Percentiles rank a stretch among this genome's conserved stretches.
Conservation (phyloP, 192 early-diverging fungal genomes). For the Coemansia sp. region DNA sequence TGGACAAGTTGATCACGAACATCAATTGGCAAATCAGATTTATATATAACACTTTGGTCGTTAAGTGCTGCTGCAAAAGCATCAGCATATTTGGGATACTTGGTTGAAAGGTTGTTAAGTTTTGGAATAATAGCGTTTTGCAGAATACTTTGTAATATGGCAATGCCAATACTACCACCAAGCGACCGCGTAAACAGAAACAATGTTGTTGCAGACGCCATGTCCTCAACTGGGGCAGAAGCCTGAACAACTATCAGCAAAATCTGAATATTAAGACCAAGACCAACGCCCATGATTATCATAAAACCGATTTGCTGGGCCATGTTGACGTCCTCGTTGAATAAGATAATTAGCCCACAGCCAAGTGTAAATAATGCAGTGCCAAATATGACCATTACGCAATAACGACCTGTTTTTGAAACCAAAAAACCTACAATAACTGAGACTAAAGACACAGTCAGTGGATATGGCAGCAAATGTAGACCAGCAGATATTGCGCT, state of each 20-base stretch:
- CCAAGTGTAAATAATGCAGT: slow-evolving; percentile 57
- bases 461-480: slow-evolving; percentile 64
- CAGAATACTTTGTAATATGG: slow-evolving; percentile 58
- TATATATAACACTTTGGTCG: slow-evolving; percentile 41
- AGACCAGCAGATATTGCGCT: slow-evolving; percentile 60
- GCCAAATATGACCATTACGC: slow-evolving; percentile 57
- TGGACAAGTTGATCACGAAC: slow-evolving; percentile 29
- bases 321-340: slow-evolving; percentile 50
- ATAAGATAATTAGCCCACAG: slow-evolving; percentile 57
- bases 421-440: slow-evolving; percentile 56
- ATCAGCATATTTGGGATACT: slow-evolving; percentile 23
- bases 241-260: slow-evolving; percentile 69
- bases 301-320: slow-evolving; percentile 58
- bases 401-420: slow-evolving; percentile 54
- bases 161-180: slow-evolving; percentile 61
- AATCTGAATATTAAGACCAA: slow-evolving; percentile 61
- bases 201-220: slow-evolving; percentile 66
- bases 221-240: slow-evolving; percentile 55
- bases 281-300: slow-evolving; percentile 57
- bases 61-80: slow-evolving; percentile 22
- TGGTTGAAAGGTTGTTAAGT: slow-evolving; percentile 1
- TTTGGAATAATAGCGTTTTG: slow-evolving; percentile 47
- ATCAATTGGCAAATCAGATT: slow-evolving; percentile 30
- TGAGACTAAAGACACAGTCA: slow-evolving; percentile 56
- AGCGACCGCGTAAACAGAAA: slow-evolving; percentile 65